Conservation (phyloP, 176 grass and related monocot genomes). For the Oryza meridionalis region DNA sequence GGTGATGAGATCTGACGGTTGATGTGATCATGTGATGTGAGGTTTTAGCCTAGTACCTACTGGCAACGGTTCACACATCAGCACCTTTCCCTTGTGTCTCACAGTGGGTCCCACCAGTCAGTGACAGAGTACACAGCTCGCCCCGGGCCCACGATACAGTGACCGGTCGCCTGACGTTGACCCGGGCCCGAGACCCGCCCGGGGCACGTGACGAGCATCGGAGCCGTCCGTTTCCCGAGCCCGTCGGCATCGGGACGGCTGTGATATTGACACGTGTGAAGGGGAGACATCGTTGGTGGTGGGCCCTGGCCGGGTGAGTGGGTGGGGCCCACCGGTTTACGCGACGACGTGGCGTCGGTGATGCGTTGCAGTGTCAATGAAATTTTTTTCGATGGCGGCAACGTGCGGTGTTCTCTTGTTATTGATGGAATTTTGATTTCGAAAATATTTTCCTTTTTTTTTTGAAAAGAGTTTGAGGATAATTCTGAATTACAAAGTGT, state of each 20-base stretch:
- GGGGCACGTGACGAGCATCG: neutral
- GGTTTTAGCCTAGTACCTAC: neutral
- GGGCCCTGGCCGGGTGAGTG: neutral
- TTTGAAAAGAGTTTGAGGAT: neutral
- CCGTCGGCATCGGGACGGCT: neutral
- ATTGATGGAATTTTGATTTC: too few species aligned
- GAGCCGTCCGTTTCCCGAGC: neutral
- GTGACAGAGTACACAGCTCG: neutral
- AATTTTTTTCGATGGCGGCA: too few species aligned
- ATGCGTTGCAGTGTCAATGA: neutral
- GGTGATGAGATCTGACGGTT: constrained; percentile 25
- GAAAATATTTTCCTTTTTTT: too few species aligned
- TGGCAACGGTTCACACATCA: constrained; percentile 11
- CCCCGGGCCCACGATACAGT: neutral
- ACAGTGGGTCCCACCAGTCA: constrained; percentile 7
- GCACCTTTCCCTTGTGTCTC: constrained; percentile 1
- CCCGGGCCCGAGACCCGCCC: neutral
- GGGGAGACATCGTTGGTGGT: neutral
- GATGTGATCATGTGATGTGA: constrained; percentile 45
- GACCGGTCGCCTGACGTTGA: constrained; percentile 15
- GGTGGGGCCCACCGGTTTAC: neutral
- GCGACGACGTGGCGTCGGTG: neutral
- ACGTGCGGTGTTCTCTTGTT: too few species aligned
- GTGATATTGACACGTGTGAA: neutral
- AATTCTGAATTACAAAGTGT: neutral